A percentile compares a stretch with the other conserved stretches of the same genome.
These are phyloP conservation scores for Yamadazyma nakazawae DNA, from an alignment of 805 yeast genomes.

Conservation along the genomic window DNA sequence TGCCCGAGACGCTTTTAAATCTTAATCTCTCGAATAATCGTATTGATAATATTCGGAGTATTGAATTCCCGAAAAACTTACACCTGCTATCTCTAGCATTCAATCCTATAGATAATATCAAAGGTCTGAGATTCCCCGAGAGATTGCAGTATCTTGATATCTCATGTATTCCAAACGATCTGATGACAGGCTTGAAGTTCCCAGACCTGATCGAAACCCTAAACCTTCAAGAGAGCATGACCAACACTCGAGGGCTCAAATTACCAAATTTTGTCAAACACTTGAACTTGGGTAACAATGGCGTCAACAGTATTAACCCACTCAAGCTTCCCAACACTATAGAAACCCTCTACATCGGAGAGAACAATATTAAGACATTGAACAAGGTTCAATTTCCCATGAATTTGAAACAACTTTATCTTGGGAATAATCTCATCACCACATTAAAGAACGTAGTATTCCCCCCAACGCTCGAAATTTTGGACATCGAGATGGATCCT, in stretches of 20 bases:
- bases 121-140: conserved; percentile 41
- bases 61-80: conserved; percentile 33
- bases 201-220: conserved; percentile 37
- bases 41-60: conserved; percentile 36
- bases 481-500: conserved; percentile 43
- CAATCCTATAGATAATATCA: conserved; percentile 43
- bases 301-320: conserved; percentile 45
- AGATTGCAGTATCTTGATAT: conserved; percentile 33
- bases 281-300: conserved; percentile 35
- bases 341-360: conserved; percentile 32
- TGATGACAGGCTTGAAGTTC: conserved; percentile 46
- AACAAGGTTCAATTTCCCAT: conserved; percentile 41
- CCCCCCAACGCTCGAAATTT: conserved; percentile 35
- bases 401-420: conserved; percentile 30
- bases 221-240: conserved; percentile 43
- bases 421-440: conserved; percentile 43
- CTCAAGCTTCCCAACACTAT: conserved; percentile 40
- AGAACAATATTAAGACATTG: conserved; percentile 43
- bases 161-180: conserved; percentile 43
- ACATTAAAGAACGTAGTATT: conserved; percentile 42
- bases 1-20: conserved; percentile 27
- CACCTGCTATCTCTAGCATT: conserved; percentile 28
- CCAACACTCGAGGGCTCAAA: conserved; percentile 42
- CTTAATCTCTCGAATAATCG: conserved; percentile 40
- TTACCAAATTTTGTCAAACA: conserved; percentile 30